These are phyloP conservation scores for Phytopythium vexans DNA, from an alignment of 352 stramenopile species.

Conservation along the genomic window DNA sequence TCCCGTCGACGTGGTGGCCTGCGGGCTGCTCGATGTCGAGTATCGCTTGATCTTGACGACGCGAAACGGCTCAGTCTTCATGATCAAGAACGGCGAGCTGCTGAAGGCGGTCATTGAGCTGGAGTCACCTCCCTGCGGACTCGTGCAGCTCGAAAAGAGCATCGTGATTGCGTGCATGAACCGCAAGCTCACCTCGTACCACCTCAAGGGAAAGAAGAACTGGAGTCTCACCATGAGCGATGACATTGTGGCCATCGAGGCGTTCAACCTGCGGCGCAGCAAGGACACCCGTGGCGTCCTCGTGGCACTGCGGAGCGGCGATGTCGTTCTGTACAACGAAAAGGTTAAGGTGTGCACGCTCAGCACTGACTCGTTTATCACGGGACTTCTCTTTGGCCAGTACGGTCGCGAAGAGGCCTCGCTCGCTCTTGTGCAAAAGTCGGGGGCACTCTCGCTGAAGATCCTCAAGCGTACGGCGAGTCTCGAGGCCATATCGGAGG, in stretches of 20 bases:
- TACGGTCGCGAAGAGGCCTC: constrained; percentile 88
- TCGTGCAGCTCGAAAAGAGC: constrained; percentile 80
- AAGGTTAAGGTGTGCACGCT: constrained; percentile 83
- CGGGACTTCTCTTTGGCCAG: constrained; percentile 83
- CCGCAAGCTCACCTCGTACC: constrained; percentile 81
- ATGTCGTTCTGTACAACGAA: constrained; percentile 88
- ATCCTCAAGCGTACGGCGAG: constrained; percentile 88
- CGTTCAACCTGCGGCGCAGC: constrained; percentile 64
- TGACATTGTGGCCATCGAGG: constrained; percentile 80
- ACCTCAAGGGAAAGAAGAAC: constrained; percentile 91
- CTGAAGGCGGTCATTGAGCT: constrained; percentile 86
- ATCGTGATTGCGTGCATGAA: constrained; percentile 89
- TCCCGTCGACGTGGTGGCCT: constrained; percentile 73
- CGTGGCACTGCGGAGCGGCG: constrained; percentile 80
- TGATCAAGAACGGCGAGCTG: constrained; percentile 90
- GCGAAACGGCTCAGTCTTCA: constrained; percentile 84
- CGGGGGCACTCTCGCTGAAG: constrained; percentile 76
- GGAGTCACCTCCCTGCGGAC: constrained; percentile 65
- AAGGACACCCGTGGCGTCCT: constrained; percentile 80
- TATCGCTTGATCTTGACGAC: constrained; percentile 86
- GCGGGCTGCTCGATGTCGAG: constrained; percentile 78
- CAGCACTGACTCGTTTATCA: constrained; percentile 58
- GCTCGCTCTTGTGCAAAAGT: constrained; percentile 78
- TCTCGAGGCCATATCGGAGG: constrained; percentile 70
- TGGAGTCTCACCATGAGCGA: constrained; percentile 84